phyloP scores from a whole-genome alignment of 176 grass and related monocot species.

The Luzula sylvatica region DNA sequence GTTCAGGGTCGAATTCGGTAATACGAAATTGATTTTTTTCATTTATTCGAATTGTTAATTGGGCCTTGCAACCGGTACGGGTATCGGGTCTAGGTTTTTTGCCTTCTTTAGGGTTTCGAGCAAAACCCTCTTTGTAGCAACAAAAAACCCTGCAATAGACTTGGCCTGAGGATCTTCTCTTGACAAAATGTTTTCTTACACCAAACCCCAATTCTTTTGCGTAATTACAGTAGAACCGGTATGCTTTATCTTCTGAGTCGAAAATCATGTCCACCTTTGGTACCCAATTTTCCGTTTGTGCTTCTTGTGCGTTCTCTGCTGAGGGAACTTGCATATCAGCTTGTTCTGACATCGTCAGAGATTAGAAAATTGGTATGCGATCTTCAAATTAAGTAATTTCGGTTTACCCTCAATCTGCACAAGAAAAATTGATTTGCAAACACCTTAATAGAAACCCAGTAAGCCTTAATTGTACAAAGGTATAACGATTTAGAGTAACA shows the following conservation, averaged over 20 bases:
- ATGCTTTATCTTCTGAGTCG: constrained; percentile 32
- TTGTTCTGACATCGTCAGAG: background rate
- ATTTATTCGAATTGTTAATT: constrained; percentile 28
- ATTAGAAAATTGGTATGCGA: too few species aligned
- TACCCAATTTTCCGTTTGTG: constrained; percentile 19
- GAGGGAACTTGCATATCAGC: background rate
- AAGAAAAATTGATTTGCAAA: too few species aligned
- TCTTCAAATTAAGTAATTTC: too few species aligned
- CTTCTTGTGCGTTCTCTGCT: background rate
- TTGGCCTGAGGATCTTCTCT: constrained; percentile 19
- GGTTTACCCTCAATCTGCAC: too few species aligned
- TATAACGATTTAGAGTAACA: too few species aligned
- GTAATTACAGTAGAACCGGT: constrained; percentile 33
- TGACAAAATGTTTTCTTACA: constrained; percentile 27
- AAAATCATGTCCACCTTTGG: constrained; percentile 39
- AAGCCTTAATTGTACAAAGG: too few species aligned
- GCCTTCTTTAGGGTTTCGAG: constrained; percentile 21
- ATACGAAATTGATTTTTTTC: constrained; percentile 22
- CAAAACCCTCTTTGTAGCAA: constrained; percentile 32
- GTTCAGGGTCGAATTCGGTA: constrained; percentile 36
- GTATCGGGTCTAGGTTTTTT: constrained; percentile 28
- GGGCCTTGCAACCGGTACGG: constrained; percentile 35
- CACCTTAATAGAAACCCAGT: too few species aligned
- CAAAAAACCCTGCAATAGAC: constrained; percentile 28
- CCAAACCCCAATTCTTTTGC: constrained; percentile 28